Percentiles rank a stretch among this genome's conserved stretches.
phyloP scores from a whole-genome alignment of 1,284 basidiomycete species.

The Flammula alnicola region DNA sequence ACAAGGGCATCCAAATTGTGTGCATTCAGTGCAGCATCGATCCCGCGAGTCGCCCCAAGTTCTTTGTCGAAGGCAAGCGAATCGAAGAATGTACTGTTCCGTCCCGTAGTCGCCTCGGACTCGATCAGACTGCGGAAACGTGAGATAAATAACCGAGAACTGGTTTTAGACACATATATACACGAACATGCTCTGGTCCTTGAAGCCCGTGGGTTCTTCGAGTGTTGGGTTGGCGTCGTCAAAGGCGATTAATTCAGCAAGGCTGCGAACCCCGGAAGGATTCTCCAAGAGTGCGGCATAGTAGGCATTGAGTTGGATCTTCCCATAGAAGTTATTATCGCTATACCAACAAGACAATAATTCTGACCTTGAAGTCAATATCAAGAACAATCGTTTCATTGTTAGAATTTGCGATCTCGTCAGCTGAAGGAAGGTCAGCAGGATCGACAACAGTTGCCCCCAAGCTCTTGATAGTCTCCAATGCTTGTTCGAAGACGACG shows the following conservation, averaged over 20 bases:
- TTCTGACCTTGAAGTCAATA: conserved; percentile 58
- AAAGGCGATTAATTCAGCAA: conserved; percentile 61
- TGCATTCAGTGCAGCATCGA: conserved; percentile 56
- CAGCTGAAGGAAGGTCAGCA: conserved; percentile 59
- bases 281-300: conserved; percentile 46
- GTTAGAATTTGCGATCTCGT: conserved; percentile 50
- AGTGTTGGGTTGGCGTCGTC: conserved; percentile 50
- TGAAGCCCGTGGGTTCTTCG: conserved; percentile 52
- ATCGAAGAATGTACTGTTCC: conserved; percentile 50
- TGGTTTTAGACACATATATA: conserved; percentile 10
- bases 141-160: not conserved
- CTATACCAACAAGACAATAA: not conserved
- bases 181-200: conserved; percentile 50
- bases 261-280: conserved; percentile 56
- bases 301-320: conserved; percentile 57
- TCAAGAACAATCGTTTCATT: conserved; percentile 58
- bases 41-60: conserved; percentile 56
- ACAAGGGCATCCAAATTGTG: conserved; percentile 61
- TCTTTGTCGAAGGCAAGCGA: conserved; percentile 55
- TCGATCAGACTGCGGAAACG: conserved; percentile 44
- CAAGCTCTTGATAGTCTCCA: conserved; percentile 49
- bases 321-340: conserved; percentile 3
- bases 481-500: conserved; percentile 51
- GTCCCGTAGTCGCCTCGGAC: conserved; percentile 50
- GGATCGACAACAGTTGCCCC: conserved; percentile 68